phyloP scores from a whole-genome alignment of 768 basidiomycete genomes.

The Floccularia luteovirens region DNA sequence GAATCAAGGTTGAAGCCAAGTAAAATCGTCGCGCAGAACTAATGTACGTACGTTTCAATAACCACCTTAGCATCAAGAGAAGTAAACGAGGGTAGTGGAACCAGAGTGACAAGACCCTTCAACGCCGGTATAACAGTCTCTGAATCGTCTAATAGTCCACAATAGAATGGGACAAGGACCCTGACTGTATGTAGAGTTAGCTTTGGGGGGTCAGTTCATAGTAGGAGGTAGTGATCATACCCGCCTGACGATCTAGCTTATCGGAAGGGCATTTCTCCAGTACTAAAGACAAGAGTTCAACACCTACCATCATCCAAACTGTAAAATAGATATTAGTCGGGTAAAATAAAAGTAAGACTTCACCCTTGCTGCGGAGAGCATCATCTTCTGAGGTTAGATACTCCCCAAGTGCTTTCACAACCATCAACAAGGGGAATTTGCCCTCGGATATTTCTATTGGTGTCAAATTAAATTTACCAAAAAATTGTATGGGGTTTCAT shows the following conservation, averaged over 20 bases:
- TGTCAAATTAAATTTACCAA: conserved; percentile 9
- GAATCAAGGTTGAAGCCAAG: conserved; percentile 3
- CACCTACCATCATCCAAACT: conserved; percentile 41
- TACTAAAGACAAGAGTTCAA: conserved; percentile 74
- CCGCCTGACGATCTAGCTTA: conserved; percentile 72
- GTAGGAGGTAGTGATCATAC: conserved; percentile 33
- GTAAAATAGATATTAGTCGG: not conserved
- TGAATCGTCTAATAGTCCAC: conserved; percentile 79
- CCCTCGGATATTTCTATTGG: conserved; percentile 42
- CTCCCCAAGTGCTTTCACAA: conserved; percentile 84
- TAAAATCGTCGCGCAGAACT: not conserved
- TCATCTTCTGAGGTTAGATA: conserved; percentile 87
- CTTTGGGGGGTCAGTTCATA: conserved; percentile 4
- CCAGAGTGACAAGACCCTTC: conserved; percentile 64
- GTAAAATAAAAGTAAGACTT: not conserved
- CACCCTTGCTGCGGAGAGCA: conserved; percentile 73
- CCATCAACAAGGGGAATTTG: conserved; percentile 52
- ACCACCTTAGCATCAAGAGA: conserved; percentile 58
- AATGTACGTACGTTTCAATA: conserved; percentile 42
- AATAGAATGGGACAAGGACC: conserved; percentile 78
- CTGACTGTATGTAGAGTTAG: conserved; percentile 42
- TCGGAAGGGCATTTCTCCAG: conserved; percentile 52
- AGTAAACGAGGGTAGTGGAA: conserved; percentile 53
- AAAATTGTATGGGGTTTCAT: conserved; percentile 6
- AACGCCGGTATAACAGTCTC: conserved; percentile 81